Evolutionary conservation across 768 basidiomycete genomes (phyloP), one percentile per base, ranked within the genome.

Genomic region (Gymnopilus junonius): DNA sequence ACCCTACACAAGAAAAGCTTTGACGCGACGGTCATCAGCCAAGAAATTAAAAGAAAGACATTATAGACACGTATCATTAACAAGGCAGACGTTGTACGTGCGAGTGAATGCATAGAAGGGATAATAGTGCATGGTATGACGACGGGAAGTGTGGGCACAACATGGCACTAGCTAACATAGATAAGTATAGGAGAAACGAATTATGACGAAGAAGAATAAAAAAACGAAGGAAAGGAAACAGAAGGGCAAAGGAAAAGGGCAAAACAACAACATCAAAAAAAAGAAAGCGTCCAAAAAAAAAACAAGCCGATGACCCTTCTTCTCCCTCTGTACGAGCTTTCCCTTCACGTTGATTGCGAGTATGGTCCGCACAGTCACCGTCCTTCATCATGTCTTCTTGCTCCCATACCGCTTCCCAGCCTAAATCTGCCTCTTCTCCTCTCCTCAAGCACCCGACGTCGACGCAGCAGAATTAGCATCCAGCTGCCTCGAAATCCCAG

Each of bases 401-500:
- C 62, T 63, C 4, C 62, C 62, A 1, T 35, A 45, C 37, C 37
- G 42, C 15, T 46, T 59, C 3, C 37, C 51, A 32, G 43, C 45
- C 15, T 55, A 61, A 4, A 35, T 20, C 39, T 29, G 58, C 21
- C 60, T 58, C 31, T 50, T 50, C 12, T 60, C 58, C 2, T 63
- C 59, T n/a, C n/a, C 21, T 42, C 39, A 39, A 11, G 3, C 23
- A 39, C 55, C 51, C 27, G 29, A 31, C 17, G 34, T 14, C 3
- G 42, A 40, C 21, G 61, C 64, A 34, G n/a, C 62, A n/a, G n/a
- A n/a, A n/a, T n/a, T 63, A 43, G 56, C 42, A 25, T 61, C 61
- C 55, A 70, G n/a, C 43, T 64, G 65, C 59, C 65, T 64, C 34
- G 67, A 60, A 17, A 68, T 42, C 14, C 65, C 69, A 2, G 69